These are phyloP conservation scores for Fusarium sp. DNA, from an alignment of 2,329 filamentous ascomycete genomes.

Conservation along the genomic window DNA sequence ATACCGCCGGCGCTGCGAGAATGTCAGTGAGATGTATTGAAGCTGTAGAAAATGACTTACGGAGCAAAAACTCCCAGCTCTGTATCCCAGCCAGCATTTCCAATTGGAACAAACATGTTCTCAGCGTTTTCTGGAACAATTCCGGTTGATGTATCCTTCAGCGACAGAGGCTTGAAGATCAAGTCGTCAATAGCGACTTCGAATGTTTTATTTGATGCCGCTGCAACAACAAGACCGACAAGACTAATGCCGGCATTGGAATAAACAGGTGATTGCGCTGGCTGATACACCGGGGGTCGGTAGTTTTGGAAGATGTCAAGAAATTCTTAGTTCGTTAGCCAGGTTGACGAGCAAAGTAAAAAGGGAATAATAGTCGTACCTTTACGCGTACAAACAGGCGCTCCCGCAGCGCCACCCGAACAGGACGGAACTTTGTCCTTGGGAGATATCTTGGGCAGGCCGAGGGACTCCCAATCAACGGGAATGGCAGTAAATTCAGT, in stretches of 20 bases:
- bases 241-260: conserved; percentile 11
- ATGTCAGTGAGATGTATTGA: background rate
- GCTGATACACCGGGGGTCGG: background rate
- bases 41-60: background rate
- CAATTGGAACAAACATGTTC: background rate
- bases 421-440: background rate
- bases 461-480: conserved; percentile 7
- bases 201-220: conserved; percentile 5
- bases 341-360: too few species aligned
- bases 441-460: background rate
- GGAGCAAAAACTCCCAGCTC: conserved; percentile 12
- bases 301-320: background rate
- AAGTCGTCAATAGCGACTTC: background rate
- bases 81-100: conserved; percentile 1
- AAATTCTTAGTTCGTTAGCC: conserved; percentile 1
- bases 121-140: background rate
- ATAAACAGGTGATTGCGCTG: background rate
- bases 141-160: background rate
- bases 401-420: background rate
- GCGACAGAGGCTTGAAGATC: conserved; percentile 2
- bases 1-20: background rate
- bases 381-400: background rate
- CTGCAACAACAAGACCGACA: conserved; percentile 3
- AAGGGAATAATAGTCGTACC: background rate
- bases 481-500: conserved; percentile 3